Conservation (phyloP, 1,284 basidiomycete genomes). For the Amylostereum areolatum region DNA sequence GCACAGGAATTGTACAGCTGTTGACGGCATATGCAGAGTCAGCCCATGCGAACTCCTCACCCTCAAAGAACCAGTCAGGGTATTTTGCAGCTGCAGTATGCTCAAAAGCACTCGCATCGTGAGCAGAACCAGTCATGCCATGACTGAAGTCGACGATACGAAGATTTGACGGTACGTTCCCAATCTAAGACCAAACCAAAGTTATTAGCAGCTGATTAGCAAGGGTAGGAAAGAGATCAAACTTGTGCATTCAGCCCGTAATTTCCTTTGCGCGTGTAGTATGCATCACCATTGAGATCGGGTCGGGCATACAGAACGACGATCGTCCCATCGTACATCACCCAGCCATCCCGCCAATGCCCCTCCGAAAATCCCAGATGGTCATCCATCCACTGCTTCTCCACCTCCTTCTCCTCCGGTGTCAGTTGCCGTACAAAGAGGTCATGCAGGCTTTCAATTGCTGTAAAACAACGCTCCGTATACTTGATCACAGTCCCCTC, state of each 20-base stretch:
- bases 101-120: constrained; percentile 30
- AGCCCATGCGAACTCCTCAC: constrained; percentile 32
- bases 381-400: constrained; percentile 30
- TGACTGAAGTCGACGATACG: constrained; percentile 27
- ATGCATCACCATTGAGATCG: constrained; percentile 26
- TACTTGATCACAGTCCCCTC: constrained; percentile 26
- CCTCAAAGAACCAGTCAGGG: constrained; percentile 25
- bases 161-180: constrained; percentile 27
- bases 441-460: constrained; percentile 26
- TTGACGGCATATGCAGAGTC: constrained; percentile 31
- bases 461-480: constrained; percentile 24
- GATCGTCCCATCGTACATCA: constrained; percentile 33
- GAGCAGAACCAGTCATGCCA: constrained; percentile 22
- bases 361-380: constrained; percentile 22
- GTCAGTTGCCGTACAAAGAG: constrained; percentile 24
- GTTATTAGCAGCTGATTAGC: constrained; percentile 3
- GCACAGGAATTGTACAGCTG: constrained; percentile 22
- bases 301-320: constrained; percentile 25
- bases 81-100: constrained; percentile 21
- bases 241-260: constrained; percentile 31
- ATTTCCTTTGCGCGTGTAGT: constrained; percentile 27
- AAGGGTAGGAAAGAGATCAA: constrained; percentile 1
- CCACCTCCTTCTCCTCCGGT: constrained; percentile 26
- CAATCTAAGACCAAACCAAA: constrained; percentile 19
- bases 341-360: constrained; percentile 26